phyloP scores from a whole-genome alignment of 306 rosid species.

The Styphnolobium japonicum region DNA sequence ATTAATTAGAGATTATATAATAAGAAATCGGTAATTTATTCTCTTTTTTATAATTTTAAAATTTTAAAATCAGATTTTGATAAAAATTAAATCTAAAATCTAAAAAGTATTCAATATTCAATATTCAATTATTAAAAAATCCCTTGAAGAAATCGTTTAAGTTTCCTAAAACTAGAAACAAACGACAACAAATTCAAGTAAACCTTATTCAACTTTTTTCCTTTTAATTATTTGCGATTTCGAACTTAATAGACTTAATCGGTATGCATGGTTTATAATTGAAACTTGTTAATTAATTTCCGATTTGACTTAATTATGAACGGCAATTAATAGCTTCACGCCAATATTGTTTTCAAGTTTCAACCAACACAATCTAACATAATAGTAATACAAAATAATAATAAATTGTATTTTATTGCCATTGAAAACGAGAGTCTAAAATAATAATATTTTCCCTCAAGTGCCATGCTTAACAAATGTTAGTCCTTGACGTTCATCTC shows the following conservation, averaged over 20 bases:
- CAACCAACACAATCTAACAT: conserved; percentile 9
- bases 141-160: too few species aligned
- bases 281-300: not conserved
- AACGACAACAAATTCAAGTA: too few species aligned
- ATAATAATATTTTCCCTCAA: not conserved
- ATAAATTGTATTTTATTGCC: not conserved
- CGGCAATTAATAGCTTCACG: not conserved
- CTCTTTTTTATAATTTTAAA: too few species aligned
- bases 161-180: too few species aligned
- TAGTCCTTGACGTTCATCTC: not conserved
- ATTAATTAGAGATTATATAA: too few species aligned
- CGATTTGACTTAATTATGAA: not conserved
- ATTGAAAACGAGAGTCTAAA: conserved; percentile 1
- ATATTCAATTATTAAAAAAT: too few species aligned
- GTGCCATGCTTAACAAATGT: not conserved
- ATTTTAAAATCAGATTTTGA: too few species aligned
- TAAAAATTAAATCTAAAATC: too few species aligned
- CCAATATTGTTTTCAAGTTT: not conserved
- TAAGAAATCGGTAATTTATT: too few species aligned
- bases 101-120: too few species aligned
- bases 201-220: too few species aligned
- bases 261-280: not conserved
- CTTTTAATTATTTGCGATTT: not conserved
- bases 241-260: not conserved
- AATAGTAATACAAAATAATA: not conserved